These are phyloP conservation scores for Pyrus hybrid DNA, from an alignment of 331 rosid genomes.

Conservation along the genomic window DNA sequence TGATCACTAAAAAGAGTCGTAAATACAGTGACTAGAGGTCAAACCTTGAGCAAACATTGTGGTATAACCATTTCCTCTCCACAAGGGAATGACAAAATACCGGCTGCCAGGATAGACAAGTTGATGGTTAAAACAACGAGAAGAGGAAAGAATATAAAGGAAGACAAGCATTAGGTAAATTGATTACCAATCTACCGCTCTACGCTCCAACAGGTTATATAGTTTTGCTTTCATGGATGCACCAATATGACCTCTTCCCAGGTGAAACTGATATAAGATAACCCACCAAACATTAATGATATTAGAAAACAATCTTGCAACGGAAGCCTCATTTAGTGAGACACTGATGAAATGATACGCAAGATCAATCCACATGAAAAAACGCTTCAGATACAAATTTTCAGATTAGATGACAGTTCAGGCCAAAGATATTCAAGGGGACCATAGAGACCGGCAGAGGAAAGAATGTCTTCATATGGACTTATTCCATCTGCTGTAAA, in stretches of 20 bases:
- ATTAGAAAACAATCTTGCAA: not conserved
- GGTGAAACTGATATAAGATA: conserved; percentile 55
- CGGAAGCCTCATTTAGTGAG: not conserved
- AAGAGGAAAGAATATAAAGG: not conserved
- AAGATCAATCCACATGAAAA: not conserved
- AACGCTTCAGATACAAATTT: no score
- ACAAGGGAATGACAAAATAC: conserved; percentile 79
- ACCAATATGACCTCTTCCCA: conserved; percentile 92
- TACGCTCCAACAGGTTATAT: conserved; percentile 63
- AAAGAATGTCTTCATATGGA: not conserved
- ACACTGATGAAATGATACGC: not conserved
- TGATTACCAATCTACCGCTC: conserved; percentile 81
- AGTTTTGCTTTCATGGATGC: conserved; percentile 73
- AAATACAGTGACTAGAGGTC: conserved; percentile 1
- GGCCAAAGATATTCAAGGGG: not conserved
- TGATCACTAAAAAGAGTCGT: not conserved
- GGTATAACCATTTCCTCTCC: conserved; percentile 85
- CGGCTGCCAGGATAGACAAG: conserved; percentile 42
- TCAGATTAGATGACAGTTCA: not conserved
- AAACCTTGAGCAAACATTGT: conserved; percentile 92
- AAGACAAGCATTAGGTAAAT: conserved; percentile 1
- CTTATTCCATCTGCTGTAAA: not conserved
- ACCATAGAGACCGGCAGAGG: not conserved
- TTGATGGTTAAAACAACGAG: conserved; percentile 9
- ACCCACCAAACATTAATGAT: not conserved